Evolutionary conservation across 1,139 yeast genomes (phyloP).

Genomic region (Suhomyces bokatorum): DNA sequence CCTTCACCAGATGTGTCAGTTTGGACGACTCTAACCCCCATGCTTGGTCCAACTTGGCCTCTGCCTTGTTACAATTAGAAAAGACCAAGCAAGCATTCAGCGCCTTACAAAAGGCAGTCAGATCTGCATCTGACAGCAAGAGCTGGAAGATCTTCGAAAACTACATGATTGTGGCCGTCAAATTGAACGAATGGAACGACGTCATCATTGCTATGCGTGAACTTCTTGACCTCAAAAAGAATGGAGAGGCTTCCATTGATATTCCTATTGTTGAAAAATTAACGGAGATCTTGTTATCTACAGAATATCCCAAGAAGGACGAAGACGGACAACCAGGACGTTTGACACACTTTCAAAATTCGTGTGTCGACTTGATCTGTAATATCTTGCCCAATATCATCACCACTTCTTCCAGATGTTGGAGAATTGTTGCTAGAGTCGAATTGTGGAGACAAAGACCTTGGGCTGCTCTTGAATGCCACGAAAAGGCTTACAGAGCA

Average conservation of each 20-base stretch:
- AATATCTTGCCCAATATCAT: slow-evolving; percentile 66
- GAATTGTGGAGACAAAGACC: slow-evolving; percentile 86
- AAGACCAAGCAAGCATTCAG: slow-evolving; percentile 77
- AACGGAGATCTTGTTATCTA: slow-evolving; percentile 60
- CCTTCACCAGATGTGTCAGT: slow-evolving; percentile 88
- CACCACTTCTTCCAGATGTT: slow-evolving; percentile 69
- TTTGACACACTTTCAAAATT: slow-evolving; percentile 59
- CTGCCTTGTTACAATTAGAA: slow-evolving; percentile 66
- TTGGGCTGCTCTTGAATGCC: slow-evolving; percentile 83
- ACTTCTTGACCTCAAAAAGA: slow-evolving; percentile 53
- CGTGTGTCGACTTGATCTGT: slow-evolving; percentile 70
- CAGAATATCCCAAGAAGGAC: slow-evolving; percentile 46
- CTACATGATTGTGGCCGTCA: slow-evolving; percentile 77
- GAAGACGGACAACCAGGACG: slow-evolving; percentile 37
- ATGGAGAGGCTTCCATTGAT: slow-evolving; percentile 71
- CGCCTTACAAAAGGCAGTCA: slow-evolving; percentile 77
- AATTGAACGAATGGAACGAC: slow-evolving; percentile 82
- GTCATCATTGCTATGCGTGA: slow-evolving; percentile 72
- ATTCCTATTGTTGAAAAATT: slow-evolving; percentile 74
- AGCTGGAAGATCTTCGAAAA: slow-evolving; percentile 95
- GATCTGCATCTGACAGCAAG: slow-evolving; percentile 62
- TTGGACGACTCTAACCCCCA: slow-evolving; percentile 79
- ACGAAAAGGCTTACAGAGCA: slow-evolving; percentile 85
- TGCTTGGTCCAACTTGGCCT: slow-evolving; percentile 94
- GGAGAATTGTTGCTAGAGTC: slow-evolving; percentile 83